phyloP scores from a whole-genome alignment of 495 filamentous ascomycete species.

The Xylaria palmicola region DNA sequence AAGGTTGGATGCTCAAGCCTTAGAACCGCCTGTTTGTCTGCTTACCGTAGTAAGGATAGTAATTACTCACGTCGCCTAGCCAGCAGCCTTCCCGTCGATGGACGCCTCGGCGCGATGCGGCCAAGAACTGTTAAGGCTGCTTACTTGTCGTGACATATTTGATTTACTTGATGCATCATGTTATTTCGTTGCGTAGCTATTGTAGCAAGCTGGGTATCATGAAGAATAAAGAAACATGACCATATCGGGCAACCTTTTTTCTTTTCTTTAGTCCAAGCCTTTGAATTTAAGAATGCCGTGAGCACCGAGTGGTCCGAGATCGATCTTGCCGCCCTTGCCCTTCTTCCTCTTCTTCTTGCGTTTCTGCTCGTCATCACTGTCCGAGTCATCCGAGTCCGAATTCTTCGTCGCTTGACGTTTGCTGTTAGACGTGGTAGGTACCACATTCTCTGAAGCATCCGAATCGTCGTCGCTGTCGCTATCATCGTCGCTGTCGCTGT shows the following conservation, averaged over 20 bases:
- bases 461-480: constrained; percentile 46
- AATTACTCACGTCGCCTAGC: too few relatives aligned
- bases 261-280: constrained; percentile 58
- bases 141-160: not conserved
- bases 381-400: constrained; percentile 31
- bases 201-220: constrained; percentile 25
- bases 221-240: constrained; percentile 11
- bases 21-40: too few relatives aligned
- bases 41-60: too few relatives aligned
- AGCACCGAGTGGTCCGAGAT: constrained; percentile 50
- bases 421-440: constrained; percentile 31
- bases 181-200: not conserved
- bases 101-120: too few relatives aligned
- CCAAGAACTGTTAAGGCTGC: too few relatives aligned
- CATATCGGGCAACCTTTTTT: not conserved
- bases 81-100: too few relatives aligned
- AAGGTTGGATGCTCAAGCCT: too few relatives aligned
- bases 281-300: constrained; percentile 63
- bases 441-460: constrained; percentile 41
- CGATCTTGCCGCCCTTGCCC: constrained; percentile 49
- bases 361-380: constrained; percentile 29
- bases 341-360: constrained; percentile 43
- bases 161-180: not conserved
- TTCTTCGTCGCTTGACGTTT: constrained; percentile 48
- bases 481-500: constrained; percentile 45